Base-by-base conservation (phyloP, 2,329 filamentous ascomycete species). In the Mariannaea sp. region DNA sequence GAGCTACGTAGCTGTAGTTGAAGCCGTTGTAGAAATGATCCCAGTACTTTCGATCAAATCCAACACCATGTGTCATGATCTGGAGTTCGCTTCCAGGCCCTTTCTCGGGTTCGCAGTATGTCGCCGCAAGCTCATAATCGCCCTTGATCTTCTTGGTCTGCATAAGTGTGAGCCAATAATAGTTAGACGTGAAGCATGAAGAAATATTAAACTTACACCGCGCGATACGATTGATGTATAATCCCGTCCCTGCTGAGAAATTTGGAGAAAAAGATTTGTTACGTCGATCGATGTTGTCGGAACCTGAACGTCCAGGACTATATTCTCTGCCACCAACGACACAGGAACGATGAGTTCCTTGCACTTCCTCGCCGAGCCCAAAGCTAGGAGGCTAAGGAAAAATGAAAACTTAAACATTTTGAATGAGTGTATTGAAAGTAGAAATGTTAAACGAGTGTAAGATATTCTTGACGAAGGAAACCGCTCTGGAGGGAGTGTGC, bases 1-100 rank as follows among this genome's bases (percentile, higher is more conserved):
- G 69, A 40, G 80, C 73, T 22, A 83, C 75, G 66, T 88, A 88
- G 64, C 78, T 83, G 72, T 88, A 87, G 65, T 85, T 83, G 73
- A 76, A 80, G 61, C 78, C 72, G 65, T 83, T 76, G 70, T 74
- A 80, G 1, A 81, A 67, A 9, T 81, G 67, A 65, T 88, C 82
- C 84, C 84, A 88, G 73, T 87, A 88, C 38, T 75, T 80, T 42
- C 66, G 66, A 47, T 73, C 70, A 51, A 75, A 75, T 19, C 72
- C 75, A 19, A 75, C 58, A 4, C 75, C 74, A 43, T 76, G 74
- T 3, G 75, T 77, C 44, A 74, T 65, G 42, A 77, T 70, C 61
- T 77, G 73, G 4, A 76, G 53, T 17, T 66, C 58, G 12, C 62
- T 30, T 45, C 74, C 66, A 9, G 76, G 69, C 8, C 73, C 77